Base-by-base conservation (phyloP, 148 eudicot genomes). In the Vaccinium myrtillus region DNA sequence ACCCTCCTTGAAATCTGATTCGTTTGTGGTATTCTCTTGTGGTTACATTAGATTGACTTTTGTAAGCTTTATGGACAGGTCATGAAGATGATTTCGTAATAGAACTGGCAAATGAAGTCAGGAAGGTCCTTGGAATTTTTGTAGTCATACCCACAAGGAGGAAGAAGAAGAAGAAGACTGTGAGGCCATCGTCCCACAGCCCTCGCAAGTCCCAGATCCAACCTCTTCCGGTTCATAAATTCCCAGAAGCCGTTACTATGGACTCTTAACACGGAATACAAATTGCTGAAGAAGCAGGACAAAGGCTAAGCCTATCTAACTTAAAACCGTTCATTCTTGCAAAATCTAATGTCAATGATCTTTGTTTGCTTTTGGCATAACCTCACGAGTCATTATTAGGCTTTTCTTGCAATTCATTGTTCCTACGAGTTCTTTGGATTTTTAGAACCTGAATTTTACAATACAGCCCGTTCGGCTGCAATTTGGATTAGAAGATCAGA, bases 81-180 rank as follows among this genome's bases (percentile, higher is more conserved):
- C 98, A 96, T 83, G 99, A 93, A 83, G 99, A 96, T 77, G 97
- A 94, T 84, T 87, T 87, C 39, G 89, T 96, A 61, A 93, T 93
- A 25, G 98, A 93, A 90, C 89, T 96, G 59, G 98, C 99, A 16
- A 93, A 92, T 82, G 99, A 93, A 87, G 98, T 94, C 83, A 92
- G 98, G 86, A 93, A 88, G 83, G 95, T 94, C 32, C 93, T 96
- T 2, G 93, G 88, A n/a, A 80, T 81, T 10, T 49, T 43, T 15
- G 7, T 82, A 23, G 91, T 65, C 67, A 67, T 86, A 54, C 76
- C 85, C 2, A 83, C 76, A 30, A 0, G n/a, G 65, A 92, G 89
- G 84, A 89, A 88, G 80, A 92, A 90, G 71, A 59, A 59, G 67
- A 18, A 18, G 67, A 43, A 43, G 46, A 43, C 6, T 43, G 77